Base-by-base conservation (phyloP, 2,329 filamentous ascomycete species). In the Fusarium sp. region DNA sequence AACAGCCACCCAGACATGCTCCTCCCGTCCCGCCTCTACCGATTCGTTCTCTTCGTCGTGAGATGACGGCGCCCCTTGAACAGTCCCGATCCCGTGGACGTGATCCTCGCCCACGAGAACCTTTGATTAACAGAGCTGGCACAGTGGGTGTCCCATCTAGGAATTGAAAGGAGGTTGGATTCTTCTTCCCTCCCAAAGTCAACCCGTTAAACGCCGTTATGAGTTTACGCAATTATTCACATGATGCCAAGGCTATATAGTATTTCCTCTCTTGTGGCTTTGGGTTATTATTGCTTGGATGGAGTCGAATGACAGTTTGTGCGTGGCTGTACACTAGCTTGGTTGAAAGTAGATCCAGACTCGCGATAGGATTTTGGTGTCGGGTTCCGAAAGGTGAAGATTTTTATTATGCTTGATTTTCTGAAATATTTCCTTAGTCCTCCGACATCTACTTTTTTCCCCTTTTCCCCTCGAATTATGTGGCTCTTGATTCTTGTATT, bases 61-160 rank as follows among this genome's bases (percentile, higher is more conserved):
- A 71, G 38, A 62, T 52, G 52, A 66, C 69, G 10, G 53, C 60
- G 35, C 62, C 67, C 4, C 38, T 63, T 4, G 67, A 66, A 21
- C 46, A 61, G 43, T 52, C 54, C 14, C 66, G 68, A 41, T 52
- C 54, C 15, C 66, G 68, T n/a, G 67, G 68, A 13, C 69, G 69
- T 14, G 69, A 71, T 32, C 53, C 69, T 43, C 66, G 62, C 11
- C 69, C 67, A 13, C 53, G 63, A 9, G 73, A 73, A 46, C 73
- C 73, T 33, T 57, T 75, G 19, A 73, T 75, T 17, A 70, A 71
- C 39, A 68, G 66, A 9, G 73, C 73, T 25, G 68, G 68, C n/a
- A 67, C 66, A 27, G 37, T 52, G 19, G 66, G 65, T 23, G 36
- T 49, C 21, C 39, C 57, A 27, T 56, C 65, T 33, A 63, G 61